Evolutionary conservation across 768 basidiomycete species (phyloP), one percentile per base, ranked within the genome.

Genomic region (Phylloporus arenicola): DNA sequence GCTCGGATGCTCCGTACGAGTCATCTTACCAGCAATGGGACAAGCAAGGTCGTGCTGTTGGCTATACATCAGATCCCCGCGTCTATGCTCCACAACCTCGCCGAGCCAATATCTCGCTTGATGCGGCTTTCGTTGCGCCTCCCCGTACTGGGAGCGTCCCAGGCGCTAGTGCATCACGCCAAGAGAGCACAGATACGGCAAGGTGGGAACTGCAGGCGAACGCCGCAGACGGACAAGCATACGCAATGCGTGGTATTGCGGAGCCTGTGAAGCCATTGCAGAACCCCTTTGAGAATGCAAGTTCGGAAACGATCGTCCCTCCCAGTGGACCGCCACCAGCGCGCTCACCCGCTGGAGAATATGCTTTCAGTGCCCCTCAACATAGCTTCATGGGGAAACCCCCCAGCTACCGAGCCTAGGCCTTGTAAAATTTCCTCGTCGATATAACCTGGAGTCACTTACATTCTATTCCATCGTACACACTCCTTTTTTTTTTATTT

Each of bases 71-170:
- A 9, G 76, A 78, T 46, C 74, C 74, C 20, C 70, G 56, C 30
- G 63, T 83, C 47, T 66, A 76, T 35, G 78, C 80, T 10, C 82
- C 83, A 8, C 71, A 76, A 47, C 81, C 82, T 17, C 70, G 68
- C 47, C 58, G 63, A 33, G 55, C 52, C 22, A 55, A 53, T 14
- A 22, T 42, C 30, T 22, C 60, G 3, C 51, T 67, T 35, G 50
- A 62, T 13, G 14, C 56, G 8, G 51, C 48, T 30, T 20, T 64
- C 2, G 51, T 29, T 16, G 43, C 40, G 0, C 53, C 52, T 33
- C 46, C 54, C 33, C 59, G 50, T 35, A 12, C 49, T 6, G 57
- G 46, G 13, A 65, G 59, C 24, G 38, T 31, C 24, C 45, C 57
- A 5, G 55, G 31, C 31, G 47, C 50, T n/a, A 19, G 19, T 4